phyloP scores from a whole-genome alignment of 768 basidiomycete genomes.

The Terana coerulea region DNA sequence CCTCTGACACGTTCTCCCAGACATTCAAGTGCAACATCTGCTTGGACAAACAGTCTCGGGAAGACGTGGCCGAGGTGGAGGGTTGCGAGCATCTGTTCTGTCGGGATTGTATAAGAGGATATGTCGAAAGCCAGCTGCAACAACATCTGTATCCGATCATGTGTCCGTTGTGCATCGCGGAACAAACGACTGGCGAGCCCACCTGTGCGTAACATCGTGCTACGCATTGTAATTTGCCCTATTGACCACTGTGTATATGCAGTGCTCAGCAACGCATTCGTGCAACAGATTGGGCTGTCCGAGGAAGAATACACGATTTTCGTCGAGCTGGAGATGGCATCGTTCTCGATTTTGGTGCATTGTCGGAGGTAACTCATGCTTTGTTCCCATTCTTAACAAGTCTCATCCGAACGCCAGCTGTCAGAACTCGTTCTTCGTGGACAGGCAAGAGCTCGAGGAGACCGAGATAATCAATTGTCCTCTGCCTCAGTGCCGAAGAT shows the following conservation, averaged over 20 bases:
- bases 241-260: neutral
- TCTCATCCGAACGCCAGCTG: conserved; percentile 37
- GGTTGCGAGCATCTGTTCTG: conserved; percentile 53
- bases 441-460: conserved; percentile 42
- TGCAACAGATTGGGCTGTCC: conserved; percentile 43
- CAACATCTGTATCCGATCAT: conserved; percentile 56
- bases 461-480: conserved; percentile 46
- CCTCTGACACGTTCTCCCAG: too few relatives aligned
- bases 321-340: conserved; percentile 37
- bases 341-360: conserved; percentile 39
- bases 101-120: conserved; percentile 43
- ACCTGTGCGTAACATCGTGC: conserved; percentile 32
- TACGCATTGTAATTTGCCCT: neutral
- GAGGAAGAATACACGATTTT: conserved; percentile 38
- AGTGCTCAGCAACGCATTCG: conserved; percentile 39
- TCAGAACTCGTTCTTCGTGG: conserved; percentile 43
- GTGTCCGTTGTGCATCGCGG: conserved; percentile 52
- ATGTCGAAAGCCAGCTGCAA: conserved; percentile 42
- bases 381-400: too few relatives aligned
- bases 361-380: conserved; percentile 48
- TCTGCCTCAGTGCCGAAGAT: conserved; percentile 39
- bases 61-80: conserved; percentile 38
- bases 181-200: conserved; percentile 20
- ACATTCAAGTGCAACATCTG: conserved; percentile 54
- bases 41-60: conserved; percentile 43